Evolutionary conservation across 2,329 filamentous ascomycete species (phyloP).

Genomic region (Colletotrichum horii): DNA sequence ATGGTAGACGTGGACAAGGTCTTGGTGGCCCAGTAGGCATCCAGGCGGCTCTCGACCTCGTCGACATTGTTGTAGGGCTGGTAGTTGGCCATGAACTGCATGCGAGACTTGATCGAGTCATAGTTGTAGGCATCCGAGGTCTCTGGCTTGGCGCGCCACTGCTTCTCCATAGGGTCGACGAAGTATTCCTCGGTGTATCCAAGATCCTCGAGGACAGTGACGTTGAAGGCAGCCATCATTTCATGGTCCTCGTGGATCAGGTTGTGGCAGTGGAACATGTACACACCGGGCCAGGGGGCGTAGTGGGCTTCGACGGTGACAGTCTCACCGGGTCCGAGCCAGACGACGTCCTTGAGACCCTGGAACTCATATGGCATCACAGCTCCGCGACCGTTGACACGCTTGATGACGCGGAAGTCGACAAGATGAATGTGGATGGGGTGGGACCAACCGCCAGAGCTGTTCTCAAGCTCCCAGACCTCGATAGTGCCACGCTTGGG

Average conservation of each 20-base stretch:
- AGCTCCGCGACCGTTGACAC: conserved; percentile 37
- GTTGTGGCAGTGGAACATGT: conserved; percentile 52
- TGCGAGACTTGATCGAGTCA: conserved; percentile 30
- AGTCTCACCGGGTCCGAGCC: conserved; percentile 51
- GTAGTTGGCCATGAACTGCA: conserved; percentile 35
- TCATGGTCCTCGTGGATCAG: conserved; percentile 47
- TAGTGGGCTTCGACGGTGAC: conserved; percentile 54
- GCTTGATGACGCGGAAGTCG: conserved; percentile 54
- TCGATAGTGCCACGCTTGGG: conserved; percentile 44
- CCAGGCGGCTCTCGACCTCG: conserved; percentile 32
- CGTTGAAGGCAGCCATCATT: conserved; percentile 51
- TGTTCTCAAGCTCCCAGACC: conserved; percentile 48
- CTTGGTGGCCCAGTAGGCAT: conserved; percentile 33
- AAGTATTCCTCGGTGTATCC: conserved; percentile 43
- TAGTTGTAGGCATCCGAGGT: conserved; percentile 28
- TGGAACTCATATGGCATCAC: conserved; percentile 53
- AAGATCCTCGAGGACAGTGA: conserved; percentile 38
- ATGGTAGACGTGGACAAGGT: not conserved
- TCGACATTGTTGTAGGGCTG: conserved; percentile 38
- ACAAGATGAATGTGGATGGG: conserved; percentile 59
- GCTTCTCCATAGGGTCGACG: conserved; percentile 40
- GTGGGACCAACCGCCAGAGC: conserved; percentile 47
- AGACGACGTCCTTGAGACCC: conserved; percentile 59
- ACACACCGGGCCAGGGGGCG: conserved; percentile 54
- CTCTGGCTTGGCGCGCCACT: conserved; percentile 37